Evolutionary conservation across 441 rosid genomes (phyloP).

Genomic region (Eruca vesicaria): DNA sequence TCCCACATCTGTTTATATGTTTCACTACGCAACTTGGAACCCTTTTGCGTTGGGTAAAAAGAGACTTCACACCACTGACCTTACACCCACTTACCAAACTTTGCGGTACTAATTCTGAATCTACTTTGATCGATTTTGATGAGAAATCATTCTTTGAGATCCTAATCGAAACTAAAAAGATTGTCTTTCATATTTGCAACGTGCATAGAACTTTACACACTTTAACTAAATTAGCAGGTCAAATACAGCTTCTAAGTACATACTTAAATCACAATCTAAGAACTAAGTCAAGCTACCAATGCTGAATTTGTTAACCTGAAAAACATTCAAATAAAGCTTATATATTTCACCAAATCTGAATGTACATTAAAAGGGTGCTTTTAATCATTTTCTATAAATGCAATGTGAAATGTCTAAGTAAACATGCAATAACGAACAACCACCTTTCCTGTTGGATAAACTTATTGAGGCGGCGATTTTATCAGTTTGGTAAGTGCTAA

Average conservation of each 20-base stretch:
- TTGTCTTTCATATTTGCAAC: background rate
- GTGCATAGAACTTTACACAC: background rate
- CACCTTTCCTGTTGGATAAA: background rate
- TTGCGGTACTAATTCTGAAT: conserved; percentile 13
- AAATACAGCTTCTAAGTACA: background rate
- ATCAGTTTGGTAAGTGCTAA: conserved; percentile 5
- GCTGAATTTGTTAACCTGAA: background rate
- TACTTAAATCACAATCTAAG: background rate
- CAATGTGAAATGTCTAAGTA: background rate
- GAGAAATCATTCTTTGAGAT: conserved; percentile 8
- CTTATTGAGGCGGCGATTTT: conserved; percentile 3
- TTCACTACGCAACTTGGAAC: conserved; percentile 35
- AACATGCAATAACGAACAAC: background rate
- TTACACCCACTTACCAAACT: conserved; percentile 23
- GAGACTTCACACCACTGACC: conserved; percentile 30
- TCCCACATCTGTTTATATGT: conserved; percentile 18
- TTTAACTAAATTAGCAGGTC: background rate
- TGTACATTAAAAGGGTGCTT: too few relatives aligned
- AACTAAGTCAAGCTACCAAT: background rate
- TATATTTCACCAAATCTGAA: background rate
- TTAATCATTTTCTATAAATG: background rate
- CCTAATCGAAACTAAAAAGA: background rate
- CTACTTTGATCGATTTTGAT: background rate
- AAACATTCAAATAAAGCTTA: background rate
- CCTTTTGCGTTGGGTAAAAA: conserved; percentile 34